Percentiles rank a stretch among this genome's conserved stretches.
These are phyloP conservation scores for Tuber brumale DNA, from an alignment of 495 filamentous ascomycete genomes.

Conservation along the genomic window DNA sequence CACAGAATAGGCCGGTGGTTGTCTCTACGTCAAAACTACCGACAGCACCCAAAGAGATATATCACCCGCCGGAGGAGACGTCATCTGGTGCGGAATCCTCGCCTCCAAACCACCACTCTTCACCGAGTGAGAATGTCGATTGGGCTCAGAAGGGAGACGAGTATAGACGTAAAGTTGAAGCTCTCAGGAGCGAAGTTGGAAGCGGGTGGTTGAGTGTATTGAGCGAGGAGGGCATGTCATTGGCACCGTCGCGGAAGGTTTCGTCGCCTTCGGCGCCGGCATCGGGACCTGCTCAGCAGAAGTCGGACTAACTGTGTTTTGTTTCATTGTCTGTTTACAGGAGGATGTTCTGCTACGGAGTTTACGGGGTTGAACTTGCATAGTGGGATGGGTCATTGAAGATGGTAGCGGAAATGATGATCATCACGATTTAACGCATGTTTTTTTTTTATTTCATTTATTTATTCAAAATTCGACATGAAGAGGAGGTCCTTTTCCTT, in stretches of 20 bases:
- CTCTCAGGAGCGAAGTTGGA: constrained; percentile 73
- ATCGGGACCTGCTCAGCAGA: constrained; percentile 44
- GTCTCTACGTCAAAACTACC: constrained; percentile 46
- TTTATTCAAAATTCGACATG: constrained; percentile 17
- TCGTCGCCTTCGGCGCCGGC: constrained; percentile 42
- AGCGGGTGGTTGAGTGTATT: constrained; percentile 79
- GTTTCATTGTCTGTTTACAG: constrained; percentile 10
- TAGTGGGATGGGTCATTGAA: constrained; percentile 44
- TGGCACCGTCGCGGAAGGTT: constrained; percentile 47
- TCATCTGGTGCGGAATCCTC: constrained; percentile 43
- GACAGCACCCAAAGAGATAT: constrained; percentile 44
- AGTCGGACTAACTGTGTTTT: constrained; percentile 43
- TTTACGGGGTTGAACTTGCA: constrained; percentile 41
- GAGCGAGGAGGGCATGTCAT: constrained; percentile 59
- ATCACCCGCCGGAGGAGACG: constrained; percentile 40
- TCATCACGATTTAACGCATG: constrained; percentile 44
- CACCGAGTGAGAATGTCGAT: constrained; percentile 50
- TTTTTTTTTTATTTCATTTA: constrained; percentile 14
- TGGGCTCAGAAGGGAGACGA: constrained; percentile 68
- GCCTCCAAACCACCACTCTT: constrained; percentile 41
- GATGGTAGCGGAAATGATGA: constrained; percentile 49
- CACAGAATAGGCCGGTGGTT: constrained; percentile 43
- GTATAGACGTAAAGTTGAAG: constrained; percentile 78
- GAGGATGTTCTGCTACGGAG: constrained; percentile 15
- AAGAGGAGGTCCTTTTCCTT: constrained; percentile 21